phyloP scores from a whole-genome alignment of 495 filamentous ascomycete species.

The Penicillium tannophilum region DNA sequence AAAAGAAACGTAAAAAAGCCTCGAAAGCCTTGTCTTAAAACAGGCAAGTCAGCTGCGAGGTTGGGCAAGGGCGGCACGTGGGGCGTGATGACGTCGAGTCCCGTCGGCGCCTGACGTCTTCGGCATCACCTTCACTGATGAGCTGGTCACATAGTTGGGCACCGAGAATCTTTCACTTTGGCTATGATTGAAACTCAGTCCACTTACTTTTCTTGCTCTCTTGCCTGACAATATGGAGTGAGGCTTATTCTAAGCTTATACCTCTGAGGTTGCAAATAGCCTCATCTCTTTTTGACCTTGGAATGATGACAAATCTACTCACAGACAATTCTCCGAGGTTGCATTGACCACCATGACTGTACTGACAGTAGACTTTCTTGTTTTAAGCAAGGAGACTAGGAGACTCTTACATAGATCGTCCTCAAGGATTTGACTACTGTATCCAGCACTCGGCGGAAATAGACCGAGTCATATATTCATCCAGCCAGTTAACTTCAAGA shows the following conservation, averaged over 20 bases:
- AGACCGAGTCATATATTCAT: not conserved
- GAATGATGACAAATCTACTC: not conserved
- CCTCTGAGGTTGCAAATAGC: not conserved
- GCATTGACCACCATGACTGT: not conserved
- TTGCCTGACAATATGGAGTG: not conserved
- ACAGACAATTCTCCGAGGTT: not conserved
- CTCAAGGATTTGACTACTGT: not conserved
- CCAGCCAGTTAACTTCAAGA: not conserved
- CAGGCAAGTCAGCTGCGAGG: not conserved
- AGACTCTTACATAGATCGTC: not conserved
- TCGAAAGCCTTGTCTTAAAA: not conserved
- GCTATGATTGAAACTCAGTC: not conserved
- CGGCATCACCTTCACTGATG: constrained; percentile 9
- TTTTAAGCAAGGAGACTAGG: not conserved
- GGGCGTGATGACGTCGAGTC: constrained; percentile 23
- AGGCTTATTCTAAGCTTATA: not conserved
- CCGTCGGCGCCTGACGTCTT: constrained; percentile 24
- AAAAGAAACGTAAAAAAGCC: not conserved
- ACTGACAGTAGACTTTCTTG: not conserved
- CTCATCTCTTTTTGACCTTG: not conserved
- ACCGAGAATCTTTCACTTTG: not conserved
- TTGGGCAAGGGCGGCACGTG: constrained; percentile 15
- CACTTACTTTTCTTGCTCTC: not conserved
- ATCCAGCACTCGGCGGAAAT: not conserved
- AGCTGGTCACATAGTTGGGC: not conserved